Percentiles rank a stretch among this genome's conserved stretches.
phyloP scores from a whole-genome alignment of 441 rosid genomes.

The Populus tomentosa region DNA sequence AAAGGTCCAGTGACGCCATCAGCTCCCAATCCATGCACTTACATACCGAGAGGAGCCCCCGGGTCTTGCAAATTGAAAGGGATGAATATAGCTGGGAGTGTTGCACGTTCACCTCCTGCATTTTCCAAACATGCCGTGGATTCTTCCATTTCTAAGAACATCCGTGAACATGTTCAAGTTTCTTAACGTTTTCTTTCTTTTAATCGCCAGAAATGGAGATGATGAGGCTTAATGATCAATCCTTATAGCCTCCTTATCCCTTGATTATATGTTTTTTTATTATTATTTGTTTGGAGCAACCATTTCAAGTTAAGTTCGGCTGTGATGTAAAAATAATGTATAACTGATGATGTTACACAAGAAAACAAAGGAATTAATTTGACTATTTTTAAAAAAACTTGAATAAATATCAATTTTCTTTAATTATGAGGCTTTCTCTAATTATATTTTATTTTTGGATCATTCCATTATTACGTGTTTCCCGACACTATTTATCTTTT shows the following conservation, averaged over 20 bases:
- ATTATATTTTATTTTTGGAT: too few relatives aligned
- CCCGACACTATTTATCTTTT: too few relatives aligned
- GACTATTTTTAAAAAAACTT: too few relatives aligned
- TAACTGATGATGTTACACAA: not conserved
- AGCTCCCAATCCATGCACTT: not conserved
- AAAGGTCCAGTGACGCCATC: slow-evolving; percentile 13
- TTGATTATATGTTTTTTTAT: not conserved
- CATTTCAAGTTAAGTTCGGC: not conserved
- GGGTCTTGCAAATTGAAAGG: not conserved
- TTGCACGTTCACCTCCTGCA: not conserved
- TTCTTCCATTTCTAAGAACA: not conserved
- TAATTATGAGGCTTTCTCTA: too few relatives aligned
- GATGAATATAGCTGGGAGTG: not conserved
- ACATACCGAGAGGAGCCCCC: not conserved
- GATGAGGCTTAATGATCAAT: not conserved
- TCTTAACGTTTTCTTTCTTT: not conserved
- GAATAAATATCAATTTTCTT: too few relatives aligned
- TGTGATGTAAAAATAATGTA: not conserved
- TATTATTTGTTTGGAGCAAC: not conserved
- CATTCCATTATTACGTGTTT: too few relatives aligned
- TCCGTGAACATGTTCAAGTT: not conserved
- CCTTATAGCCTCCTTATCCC: not conserved
- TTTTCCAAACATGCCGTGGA: slow-evolving; percentile 10
- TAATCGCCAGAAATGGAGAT: not conserved
- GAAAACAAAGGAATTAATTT: not conserved